Percentiles rank a stretch among this genome's conserved stretches.
These are phyloP conservation scores for Capsicum rhomboideum DNA, from an alignment of 257 asterid genomes.

Conservation along the genomic window DNA sequence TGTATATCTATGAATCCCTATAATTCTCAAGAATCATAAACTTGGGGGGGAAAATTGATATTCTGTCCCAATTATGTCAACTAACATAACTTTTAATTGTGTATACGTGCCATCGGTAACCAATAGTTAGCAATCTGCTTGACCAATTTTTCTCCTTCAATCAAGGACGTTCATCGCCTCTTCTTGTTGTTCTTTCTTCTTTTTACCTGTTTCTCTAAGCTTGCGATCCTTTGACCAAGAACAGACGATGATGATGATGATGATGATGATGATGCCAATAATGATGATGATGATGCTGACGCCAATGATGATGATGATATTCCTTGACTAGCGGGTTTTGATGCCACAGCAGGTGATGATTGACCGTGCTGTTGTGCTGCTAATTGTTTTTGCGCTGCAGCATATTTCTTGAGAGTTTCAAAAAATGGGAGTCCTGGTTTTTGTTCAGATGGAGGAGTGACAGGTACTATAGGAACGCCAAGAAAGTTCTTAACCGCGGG, in stretches of 20 bases:
- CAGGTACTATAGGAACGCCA: conserved; percentile 55
- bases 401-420: conserved; percentile 46
- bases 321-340: conserved; percentile 25
- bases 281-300: conserved; percentile 6
- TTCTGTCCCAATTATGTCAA: not conserved
- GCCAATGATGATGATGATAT: conserved; percentile 8
- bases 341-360: conserved; percentile 22
- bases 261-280: too few relatives aligned
- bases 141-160: not conserved
- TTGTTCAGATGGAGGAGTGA: conserved; percentile 35
- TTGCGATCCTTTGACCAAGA: conserved; percentile 48
- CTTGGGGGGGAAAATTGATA: not conserved
- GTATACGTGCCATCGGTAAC: not conserved
- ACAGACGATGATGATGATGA: conserved; percentile 23
- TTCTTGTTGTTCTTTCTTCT: conserved; percentile 68
- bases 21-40: not conserved
- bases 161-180: conserved; percentile 19
- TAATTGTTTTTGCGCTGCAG: conserved; percentile 37
- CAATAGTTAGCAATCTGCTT: not conserved
- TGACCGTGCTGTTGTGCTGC: conserved; percentile 20
- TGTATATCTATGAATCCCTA: not conserved
- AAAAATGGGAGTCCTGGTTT: conserved; percentile 53
- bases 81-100: not conserved
- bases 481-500: conserved; percentile 57
- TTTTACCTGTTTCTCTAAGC: conserved; percentile 72